phyloP scores from a whole-genome alignment of 257 asterid genomes.

The Ilex aquifolium region DNA sequence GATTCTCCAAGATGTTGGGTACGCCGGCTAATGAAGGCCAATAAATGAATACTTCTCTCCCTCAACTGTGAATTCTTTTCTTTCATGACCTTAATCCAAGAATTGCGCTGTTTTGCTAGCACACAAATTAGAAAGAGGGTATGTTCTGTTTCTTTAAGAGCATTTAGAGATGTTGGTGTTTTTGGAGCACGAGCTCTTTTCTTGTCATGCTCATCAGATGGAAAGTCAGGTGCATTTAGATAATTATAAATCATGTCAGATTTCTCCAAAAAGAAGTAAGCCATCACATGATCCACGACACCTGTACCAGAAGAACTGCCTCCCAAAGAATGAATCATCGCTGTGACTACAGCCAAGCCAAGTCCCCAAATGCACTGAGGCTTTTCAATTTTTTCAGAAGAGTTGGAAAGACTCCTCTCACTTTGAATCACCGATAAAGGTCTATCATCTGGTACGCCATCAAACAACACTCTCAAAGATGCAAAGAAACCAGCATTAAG shows the following conservation, averaged over 20 bases:
- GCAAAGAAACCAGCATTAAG: conserved; percentile 64
- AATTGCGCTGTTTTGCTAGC: conserved; percentile 56
- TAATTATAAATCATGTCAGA: conserved; percentile 56
- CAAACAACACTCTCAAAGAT: conserved; percentile 48
- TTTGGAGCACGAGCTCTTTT: conserved; percentile 74
- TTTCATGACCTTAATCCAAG: conserved; percentile 74
- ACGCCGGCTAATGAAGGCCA: conserved; percentile 84
- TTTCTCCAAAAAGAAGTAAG: conserved; percentile 70
- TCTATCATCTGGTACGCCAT: conserved; percentile 43
- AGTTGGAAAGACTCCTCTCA: conserved; percentile 34
- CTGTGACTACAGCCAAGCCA: conserved; percentile 75
- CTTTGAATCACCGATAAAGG: conserved; percentile 36
- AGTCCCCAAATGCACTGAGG: conserved; percentile 80
- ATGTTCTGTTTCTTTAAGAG: conserved; percentile 73
- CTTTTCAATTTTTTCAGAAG: conserved; percentile 40
- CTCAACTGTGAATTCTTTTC: conserved; percentile 72
- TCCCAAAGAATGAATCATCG: conserved; percentile 74
- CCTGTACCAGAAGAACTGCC: conserved; percentile 37
- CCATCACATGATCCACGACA: conserved; percentile 68
- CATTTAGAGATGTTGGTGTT: conserved; percentile 50
- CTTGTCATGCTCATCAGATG: conserved; percentile 58
- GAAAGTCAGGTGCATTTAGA: conserved; percentile 80
- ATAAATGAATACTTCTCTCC: conserved; percentile 75
- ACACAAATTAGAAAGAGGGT: conserved; percentile 68
- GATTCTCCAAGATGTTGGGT: conserved; percentile 70